Conservation (phyloP, 495 filamentous ascomycete species). For the Penicillium robsamsonii region DNA sequence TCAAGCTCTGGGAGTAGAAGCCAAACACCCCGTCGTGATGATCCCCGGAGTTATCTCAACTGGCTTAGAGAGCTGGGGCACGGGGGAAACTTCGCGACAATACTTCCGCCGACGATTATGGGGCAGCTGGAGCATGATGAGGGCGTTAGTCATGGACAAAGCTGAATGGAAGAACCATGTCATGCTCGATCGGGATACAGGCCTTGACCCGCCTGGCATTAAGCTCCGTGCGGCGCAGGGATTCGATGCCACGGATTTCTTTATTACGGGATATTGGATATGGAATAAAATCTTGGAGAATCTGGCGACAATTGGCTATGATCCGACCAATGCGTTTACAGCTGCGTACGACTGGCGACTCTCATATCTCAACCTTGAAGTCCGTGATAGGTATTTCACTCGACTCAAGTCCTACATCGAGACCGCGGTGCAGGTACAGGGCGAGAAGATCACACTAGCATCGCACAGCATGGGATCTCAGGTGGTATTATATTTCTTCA, state of each 20-base stretch:
- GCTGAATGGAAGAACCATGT: conserved; percentile 93
- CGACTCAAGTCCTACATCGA: conserved; percentile 88
- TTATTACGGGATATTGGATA: conserved; percentile 86
- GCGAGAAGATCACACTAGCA: conserved; percentile 79
- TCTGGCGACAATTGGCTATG: conserved; percentile 90
- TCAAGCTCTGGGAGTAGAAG: conserved; percentile 76
- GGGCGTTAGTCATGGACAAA: conserved; percentile 88
- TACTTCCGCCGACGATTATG: conserved; percentile 93
- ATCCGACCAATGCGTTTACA: conserved; percentile 91
- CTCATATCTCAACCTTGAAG: conserved; percentile 84
- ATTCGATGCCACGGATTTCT: conserved; percentile 97
- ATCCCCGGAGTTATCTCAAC: conserved; percentile 97
- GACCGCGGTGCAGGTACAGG: conserved; percentile 62
- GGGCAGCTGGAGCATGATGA: conserved; percentile 99
- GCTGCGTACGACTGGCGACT: conserved; percentile 98
- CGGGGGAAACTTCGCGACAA: conserved; percentile 69
- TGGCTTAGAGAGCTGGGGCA: conserved; percentile 95
- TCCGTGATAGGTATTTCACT: conserved; percentile 90
- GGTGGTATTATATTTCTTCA: conserved; percentile 93
- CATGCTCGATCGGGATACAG: conserved; percentile 90
- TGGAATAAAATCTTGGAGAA: conserved; percentile 99
- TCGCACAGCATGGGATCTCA: conserved; percentile 98
- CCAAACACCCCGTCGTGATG: conserved; percentile 90
- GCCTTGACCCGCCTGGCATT: conserved; percentile 86
- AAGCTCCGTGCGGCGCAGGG: conserved; percentile 94